phyloP scores from a whole-genome alignment of 1,139 yeast genomes.

The Pichia sp. region DNA sequence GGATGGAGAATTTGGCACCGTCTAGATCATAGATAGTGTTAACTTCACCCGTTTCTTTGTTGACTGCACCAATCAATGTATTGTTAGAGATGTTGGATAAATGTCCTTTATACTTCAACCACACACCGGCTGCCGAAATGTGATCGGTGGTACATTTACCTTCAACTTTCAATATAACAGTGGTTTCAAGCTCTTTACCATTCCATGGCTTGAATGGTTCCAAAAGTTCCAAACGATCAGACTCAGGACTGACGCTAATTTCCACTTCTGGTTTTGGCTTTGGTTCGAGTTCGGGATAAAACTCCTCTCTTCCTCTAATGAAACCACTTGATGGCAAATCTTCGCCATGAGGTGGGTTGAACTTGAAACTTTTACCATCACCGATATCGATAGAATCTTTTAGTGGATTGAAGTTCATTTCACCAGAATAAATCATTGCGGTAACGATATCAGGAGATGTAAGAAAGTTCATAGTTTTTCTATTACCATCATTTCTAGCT shows the following conservation, averaged over 20 bases:
- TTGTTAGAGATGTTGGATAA: constrained; percentile 92
- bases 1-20: constrained; percentile 74
- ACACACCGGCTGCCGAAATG: constrained; percentile 96
- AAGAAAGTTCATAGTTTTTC: constrained; percentile 92
- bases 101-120: constrained; percentile 98
- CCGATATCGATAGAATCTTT: constrained; percentile 65
- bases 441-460: constrained; percentile 97
- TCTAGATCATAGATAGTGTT: constrained; percentile 85
- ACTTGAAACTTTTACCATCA: constrained; percentile 68
- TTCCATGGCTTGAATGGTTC: constrained; percentile 87
- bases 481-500: constrained; percentile 96
- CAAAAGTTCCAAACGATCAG: constrained; percentile 76
- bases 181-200: constrained; percentile 73
- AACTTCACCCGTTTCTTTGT: constrained; percentile 94
- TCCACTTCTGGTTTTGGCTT: constrained; percentile 63
- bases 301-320: constrained; percentile 73
- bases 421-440: constrained; percentile 92
- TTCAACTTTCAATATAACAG: constrained; percentile 81
- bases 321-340: constrained; percentile 83
- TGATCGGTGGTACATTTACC: constrained; percentile 99
- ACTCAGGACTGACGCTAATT: constrained; percentile 71
- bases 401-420: constrained; percentile 81
- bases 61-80: constrained; percentile 94
- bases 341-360: constrained; percentile 76
- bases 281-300: constrained; percentile 82